These are phyloP conservation scores for Sporothrix euskadiensis DNA, from an alignment of 2,329 filamentous ascomycete genomes.

Conservation along the genomic window DNA sequence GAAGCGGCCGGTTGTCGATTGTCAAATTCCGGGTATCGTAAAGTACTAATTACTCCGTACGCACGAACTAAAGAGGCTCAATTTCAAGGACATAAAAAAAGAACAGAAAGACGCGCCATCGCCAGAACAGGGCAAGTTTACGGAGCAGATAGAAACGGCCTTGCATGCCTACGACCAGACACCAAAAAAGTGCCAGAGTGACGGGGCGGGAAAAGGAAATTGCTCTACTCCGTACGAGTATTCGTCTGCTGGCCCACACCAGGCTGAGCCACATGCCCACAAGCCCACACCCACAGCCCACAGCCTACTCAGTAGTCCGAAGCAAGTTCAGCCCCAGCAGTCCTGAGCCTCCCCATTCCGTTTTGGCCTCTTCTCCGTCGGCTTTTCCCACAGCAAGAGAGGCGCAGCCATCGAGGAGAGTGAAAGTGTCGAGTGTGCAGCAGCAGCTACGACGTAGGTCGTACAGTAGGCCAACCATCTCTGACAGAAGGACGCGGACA, in stretches of 20 bases:
- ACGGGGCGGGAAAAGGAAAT: not conserved
- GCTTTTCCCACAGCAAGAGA: not conserved
- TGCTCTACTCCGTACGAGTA: not conserved
- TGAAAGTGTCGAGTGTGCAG: not conserved
- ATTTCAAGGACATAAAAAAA: not conserved
- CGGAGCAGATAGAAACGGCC: not conserved
- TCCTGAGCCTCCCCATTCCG: not conserved
- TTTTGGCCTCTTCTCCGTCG: conserved; percentile 4
- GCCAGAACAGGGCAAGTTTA: not conserved
- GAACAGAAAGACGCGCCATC: not conserved
- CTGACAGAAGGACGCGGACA: not conserved
- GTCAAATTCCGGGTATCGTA: too few species aligned
- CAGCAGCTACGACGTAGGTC: not conserved
- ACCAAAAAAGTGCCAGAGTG: not conserved
- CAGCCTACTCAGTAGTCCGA: too few species aligned
- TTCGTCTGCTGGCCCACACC: not conserved
- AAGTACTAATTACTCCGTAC: too few species aligned
- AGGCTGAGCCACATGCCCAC: not conserved
- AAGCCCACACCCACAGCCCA: not conserved
- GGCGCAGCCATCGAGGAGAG: not conserved
- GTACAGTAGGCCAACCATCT: not conserved
- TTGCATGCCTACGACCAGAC: not conserved
- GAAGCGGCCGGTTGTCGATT: too few species aligned
- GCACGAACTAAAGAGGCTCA: not conserved
- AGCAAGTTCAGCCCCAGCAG: conserved; percentile 1